These are phyloP conservation scores for Termitomyces sp. DNA, from an alignment of 768 basidiomycete species.

Conservation along the genomic window DNA sequence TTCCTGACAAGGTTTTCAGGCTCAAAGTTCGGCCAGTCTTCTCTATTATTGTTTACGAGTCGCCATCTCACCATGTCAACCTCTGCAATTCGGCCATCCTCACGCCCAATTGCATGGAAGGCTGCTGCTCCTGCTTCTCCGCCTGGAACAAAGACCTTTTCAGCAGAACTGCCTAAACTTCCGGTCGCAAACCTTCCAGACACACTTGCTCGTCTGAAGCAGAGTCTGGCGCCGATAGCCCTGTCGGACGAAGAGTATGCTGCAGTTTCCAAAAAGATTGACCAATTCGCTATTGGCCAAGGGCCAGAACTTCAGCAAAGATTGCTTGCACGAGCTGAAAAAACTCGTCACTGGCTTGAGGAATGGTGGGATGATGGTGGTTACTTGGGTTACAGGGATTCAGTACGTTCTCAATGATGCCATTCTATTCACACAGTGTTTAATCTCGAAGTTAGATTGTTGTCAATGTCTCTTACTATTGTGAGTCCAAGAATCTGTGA, in stretches of 20 bases:
- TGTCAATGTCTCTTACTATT: constrained; percentile 93
- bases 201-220: constrained; percentile 66
- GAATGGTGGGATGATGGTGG: constrained; percentile 91
- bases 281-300: constrained; percentile 48
- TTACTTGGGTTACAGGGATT: constrained; percentile 84
- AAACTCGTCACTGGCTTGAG: constrained; percentile 78
- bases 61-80: constrained; percentile 14
- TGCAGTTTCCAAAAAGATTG: constrained; percentile 55
- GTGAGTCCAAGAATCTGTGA: constrained; percentile 31
- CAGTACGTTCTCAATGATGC: constrained; percentile 38
- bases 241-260: constrained; percentile 55
- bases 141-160: constrained; percentile 54
- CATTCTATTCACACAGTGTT: background rate
- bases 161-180: constrained; percentile 57
- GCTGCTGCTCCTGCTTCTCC: constrained; percentile 55
- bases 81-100: constrained; percentile 16
- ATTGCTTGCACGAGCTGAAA: constrained; percentile 49
- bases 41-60: background rate
- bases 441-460: constrained; percentile 45
- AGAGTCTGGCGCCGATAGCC: constrained; percentile 70
- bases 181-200: constrained; percentile 68
- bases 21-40: constrained; percentile 4
- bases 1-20: background rate
- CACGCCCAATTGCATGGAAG: constrained; percentile 65
- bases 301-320: constrained; percentile 60